These are phyloP conservation scores for Brassica nigra DNA, from an alignment of 345 rosid genomes.

Conservation along the genomic window DNA sequence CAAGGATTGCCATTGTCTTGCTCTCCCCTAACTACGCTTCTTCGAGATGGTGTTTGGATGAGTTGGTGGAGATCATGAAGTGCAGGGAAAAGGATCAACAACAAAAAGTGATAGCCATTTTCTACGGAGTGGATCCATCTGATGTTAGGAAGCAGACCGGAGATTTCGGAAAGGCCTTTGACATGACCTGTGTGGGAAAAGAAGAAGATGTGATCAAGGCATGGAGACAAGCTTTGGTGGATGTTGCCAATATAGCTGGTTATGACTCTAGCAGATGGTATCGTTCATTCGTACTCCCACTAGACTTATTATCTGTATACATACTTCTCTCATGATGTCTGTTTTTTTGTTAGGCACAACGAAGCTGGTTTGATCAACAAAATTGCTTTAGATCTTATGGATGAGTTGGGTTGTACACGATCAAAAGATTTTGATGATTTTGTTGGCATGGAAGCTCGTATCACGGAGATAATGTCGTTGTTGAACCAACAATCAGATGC, in stretches of 20 bases:
- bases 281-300: neutral
- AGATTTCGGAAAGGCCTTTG: neutral
- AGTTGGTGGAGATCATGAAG: neutral
- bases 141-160: neutral
- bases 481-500: neutral
- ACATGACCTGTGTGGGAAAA: neutral
- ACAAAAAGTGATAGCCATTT: neutral
- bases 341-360: no score
- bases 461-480: neutral
- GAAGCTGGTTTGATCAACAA: no score
- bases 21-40: neutral
- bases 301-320: neutral
- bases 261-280: neutral
- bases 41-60: neutral
- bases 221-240: neutral
- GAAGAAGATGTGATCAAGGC: neutral
- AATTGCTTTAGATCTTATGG: neutral
- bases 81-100: neutral
- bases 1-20: neutral
- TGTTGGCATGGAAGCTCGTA: slow-evolving; percentile 9
- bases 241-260: neutral
- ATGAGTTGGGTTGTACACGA: neutral
- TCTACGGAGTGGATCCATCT: neutral
- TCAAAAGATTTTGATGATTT: slow-evolving; percentile 9
- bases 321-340: neutral